These are phyloP conservation scores for Gynandropsis gynandra DNA, from an alignment of 345 rosid species.

Conservation along the genomic window DNA sequence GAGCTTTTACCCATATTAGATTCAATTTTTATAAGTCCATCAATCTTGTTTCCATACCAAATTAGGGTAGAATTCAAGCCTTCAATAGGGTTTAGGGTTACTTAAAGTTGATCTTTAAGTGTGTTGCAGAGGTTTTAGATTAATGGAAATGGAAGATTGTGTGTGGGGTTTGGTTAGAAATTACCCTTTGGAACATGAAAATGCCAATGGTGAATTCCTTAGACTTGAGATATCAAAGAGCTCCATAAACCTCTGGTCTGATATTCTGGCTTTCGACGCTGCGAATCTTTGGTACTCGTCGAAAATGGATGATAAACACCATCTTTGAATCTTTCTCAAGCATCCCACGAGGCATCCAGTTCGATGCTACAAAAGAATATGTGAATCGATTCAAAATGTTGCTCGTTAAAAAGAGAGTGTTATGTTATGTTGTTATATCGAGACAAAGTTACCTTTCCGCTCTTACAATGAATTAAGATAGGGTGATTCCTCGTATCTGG, in stretches of 20 bases:
- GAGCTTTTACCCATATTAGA: too few species aligned
- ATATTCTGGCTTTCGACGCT: constrained; percentile 51
- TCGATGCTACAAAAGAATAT: constrained; percentile 44
- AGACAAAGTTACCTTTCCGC: constrained; percentile 75
- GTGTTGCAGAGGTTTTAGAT: too few species aligned
- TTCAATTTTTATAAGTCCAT: too few species aligned
- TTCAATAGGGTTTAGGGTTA: too few species aligned
- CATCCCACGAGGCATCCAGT: constrained; percentile 76
- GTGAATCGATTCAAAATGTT: not conserved
- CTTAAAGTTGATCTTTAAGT: too few species aligned
- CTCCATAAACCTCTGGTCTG: constrained; percentile 71
- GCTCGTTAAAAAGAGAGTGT: too few species aligned
- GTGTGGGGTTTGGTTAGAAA: too few species aligned
- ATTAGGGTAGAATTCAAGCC: too few species aligned
- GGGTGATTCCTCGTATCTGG: constrained; percentile 69
- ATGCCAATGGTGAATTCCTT: constrained; percentile 38
- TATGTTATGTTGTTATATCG: too few species aligned
- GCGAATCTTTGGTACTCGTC: constrained; percentile 80
- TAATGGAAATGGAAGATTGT: too few species aligned
- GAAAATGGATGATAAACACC: constrained; percentile 68
- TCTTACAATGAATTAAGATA: constrained; percentile 63
- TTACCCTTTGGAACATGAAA: constrained; percentile 37
- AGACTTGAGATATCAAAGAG: constrained; percentile 50
- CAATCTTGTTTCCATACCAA: too few species aligned
- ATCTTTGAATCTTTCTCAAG: constrained; percentile 63